Evolutionary conservation across 2,329 filamentous ascomycete genomes (phyloP).

Genomic region (Fusarium buxicola): DNA sequence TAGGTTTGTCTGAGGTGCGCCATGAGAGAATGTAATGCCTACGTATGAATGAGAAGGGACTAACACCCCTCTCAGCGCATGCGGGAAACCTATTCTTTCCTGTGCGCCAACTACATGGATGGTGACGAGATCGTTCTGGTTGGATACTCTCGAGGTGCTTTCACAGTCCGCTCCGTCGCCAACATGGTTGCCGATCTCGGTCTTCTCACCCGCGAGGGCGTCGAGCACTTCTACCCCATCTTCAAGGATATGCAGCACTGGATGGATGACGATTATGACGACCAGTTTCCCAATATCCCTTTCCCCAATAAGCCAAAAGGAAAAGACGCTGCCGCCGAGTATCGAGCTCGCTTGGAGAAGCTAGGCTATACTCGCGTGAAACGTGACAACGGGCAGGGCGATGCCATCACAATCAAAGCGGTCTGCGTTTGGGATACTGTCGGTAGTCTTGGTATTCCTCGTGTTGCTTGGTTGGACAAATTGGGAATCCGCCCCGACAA

Average conservation of each 20-base stretch:
- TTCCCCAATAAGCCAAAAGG: constrained; percentile 63
- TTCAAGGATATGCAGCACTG: constrained; percentile 69
- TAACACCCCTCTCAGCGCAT: constrained; percentile 56
- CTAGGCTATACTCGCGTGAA: constrained; percentile 57
- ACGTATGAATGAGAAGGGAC: neutral
- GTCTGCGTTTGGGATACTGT: constrained; percentile 62
- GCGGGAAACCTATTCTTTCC: constrained; percentile 71
- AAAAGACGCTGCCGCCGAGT: constrained; percentile 54
- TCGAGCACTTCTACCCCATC: constrained; percentile 66
- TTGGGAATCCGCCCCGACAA: constrained; percentile 59
- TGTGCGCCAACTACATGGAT: constrained; percentile 70
- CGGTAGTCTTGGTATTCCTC: constrained; percentile 59
- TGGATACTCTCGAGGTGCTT: constrained; percentile 69
- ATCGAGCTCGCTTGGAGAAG: constrained; percentile 59
- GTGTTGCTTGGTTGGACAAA: constrained; percentile 58
- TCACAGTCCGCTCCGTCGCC: constrained; percentile 67
- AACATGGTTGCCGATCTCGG: constrained; percentile 65
- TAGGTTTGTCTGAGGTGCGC: constrained; percentile 64
- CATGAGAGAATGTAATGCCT: neutral
- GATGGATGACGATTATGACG: constrained; percentile 58
- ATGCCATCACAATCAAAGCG: constrained; percentile 58
- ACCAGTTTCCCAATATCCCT: constrained; percentile 60
- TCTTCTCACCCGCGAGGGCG: constrained; percentile 63
- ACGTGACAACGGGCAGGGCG: constrained; percentile 54
- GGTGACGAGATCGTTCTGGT: constrained; percentile 68